Conservation (phyloP, 2,329 filamentous ascomycete genomes). For the Epichloe gansuensis region DNA sequence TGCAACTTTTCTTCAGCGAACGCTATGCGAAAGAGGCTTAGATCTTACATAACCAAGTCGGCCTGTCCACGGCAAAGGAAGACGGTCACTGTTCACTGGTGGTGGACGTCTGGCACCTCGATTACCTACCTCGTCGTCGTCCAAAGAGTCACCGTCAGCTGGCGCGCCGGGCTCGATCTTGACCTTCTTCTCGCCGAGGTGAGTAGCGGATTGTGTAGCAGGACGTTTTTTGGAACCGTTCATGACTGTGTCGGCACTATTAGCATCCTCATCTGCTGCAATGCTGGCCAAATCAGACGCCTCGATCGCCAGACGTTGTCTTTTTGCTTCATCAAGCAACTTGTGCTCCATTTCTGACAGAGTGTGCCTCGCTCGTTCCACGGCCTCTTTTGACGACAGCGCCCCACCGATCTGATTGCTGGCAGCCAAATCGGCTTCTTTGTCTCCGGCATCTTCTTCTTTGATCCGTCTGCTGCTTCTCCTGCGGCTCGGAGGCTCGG, state of each 20-base stretch:
- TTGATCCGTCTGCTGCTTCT: conserved; percentile 12
- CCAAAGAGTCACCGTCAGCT: background rate
- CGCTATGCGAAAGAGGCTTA: background rate
- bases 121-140: conserved; percentile 11
- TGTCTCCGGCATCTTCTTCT: background rate
- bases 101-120: conserved; percentile 46
- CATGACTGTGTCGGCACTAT: background rate
- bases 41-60: conserved; percentile 68
- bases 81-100: conserved; percentile 66
- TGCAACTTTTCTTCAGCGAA: background rate
- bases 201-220: background rate
- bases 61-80: conserved; percentile 85
- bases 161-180: background rate
- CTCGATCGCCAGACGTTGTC: conserved; percentile 34
- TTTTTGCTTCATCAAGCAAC: conserved; percentile 29
- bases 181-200: background rate
- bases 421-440: background rate
- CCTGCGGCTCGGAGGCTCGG: conserved; percentile 15
- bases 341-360: conserved; percentile 36
- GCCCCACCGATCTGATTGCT: background rate
- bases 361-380: conserved; percentile 29
- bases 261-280: background rate
- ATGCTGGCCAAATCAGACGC: conserved; percentile 19
- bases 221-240: background rate
- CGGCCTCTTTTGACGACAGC: conserved; percentile 12